These are phyloP conservation scores for Wakefieldia striispora DNA, from an alignment of 768 basidiomycete species.

Conservation along the genomic window DNA sequence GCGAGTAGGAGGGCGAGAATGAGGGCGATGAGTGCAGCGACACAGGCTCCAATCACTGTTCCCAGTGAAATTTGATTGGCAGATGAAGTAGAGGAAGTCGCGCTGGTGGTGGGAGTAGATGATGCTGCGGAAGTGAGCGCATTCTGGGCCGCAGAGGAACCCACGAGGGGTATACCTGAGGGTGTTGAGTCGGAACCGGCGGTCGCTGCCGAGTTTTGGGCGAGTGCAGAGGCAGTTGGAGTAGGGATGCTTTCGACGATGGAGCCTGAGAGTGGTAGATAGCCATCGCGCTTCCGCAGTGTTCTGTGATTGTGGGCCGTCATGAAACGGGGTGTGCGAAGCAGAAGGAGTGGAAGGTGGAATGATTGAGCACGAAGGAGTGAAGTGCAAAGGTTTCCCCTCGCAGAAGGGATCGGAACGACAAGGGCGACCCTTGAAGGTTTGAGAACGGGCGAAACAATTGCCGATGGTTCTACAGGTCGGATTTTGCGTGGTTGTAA, in stretches of 20 bases:
- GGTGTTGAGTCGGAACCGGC: neutral
- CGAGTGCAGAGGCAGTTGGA: slow-evolving; percentile 25
- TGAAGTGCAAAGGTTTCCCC: slow-evolving; percentile 18
- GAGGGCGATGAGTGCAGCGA: slow-evolving; percentile 56
- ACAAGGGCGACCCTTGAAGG: neutral
- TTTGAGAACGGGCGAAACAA: neutral
- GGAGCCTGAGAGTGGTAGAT: slow-evolving; percentile 22
- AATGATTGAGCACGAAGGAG: neutral
- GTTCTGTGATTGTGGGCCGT: slow-evolving; percentile 3
- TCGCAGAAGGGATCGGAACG: slow-evolving; percentile 22
- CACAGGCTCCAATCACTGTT: slow-evolving; percentile 62
- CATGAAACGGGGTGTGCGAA: slow-evolving; percentile 14
- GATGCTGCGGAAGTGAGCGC: slow-evolving; percentile 4
- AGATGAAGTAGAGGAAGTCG: slow-evolving; percentile 12
- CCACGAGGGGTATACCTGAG: slow-evolving; percentile 16
- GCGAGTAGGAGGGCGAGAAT: slow-evolving; percentile 49
- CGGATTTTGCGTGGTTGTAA: slow-evolving; percentile 8
- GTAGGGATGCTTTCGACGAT: slow-evolving; percentile 22
- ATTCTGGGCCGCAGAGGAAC: neutral
- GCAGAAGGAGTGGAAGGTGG: slow-evolving; percentile 3
- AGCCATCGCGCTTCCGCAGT: slow-evolving; percentile 14
- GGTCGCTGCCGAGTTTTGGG: slow-evolving; percentile 16
- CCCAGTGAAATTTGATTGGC: slow-evolving; percentile 31
- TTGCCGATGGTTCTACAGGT: slow-evolving; percentile 1
- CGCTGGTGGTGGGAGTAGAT: slow-evolving; percentile 7